A percentile compares a stretch with the other conserved stretches of the same genome.
These are phyloP conservation scores for Candida ipomoeae DNA, from an alignment of 805 yeast genomes.

Conservation along the genomic window DNA sequence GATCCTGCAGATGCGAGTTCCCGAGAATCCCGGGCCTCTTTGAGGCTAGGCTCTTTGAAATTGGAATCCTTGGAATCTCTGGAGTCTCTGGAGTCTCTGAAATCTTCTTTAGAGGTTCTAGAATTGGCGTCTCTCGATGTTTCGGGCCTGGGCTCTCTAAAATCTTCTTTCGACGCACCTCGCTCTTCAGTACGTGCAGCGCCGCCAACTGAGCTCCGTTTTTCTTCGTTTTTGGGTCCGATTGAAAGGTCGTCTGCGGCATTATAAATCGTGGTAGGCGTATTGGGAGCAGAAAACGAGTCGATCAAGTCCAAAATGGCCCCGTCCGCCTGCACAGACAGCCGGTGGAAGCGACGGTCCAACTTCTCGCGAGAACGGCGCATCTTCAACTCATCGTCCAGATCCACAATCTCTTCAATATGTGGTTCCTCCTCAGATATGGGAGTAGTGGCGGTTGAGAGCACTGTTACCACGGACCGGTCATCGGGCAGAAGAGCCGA, in stretches of 20 bases:
- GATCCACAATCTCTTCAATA: constrained; percentile 40
- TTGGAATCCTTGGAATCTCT: too few species aligned
- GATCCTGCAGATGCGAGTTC: too few species aligned
- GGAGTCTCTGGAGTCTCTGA: too few species aligned
- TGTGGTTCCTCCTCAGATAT: constrained; percentile 10
- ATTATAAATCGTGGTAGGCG: constrained; percentile 16
- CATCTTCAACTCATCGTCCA: constrained; percentile 32
- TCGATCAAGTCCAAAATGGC: constrained; percentile 20
- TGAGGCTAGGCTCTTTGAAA: too few species aligned
- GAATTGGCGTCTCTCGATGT: too few species aligned
- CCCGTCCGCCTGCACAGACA: constrained; percentile 14
- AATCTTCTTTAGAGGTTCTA: too few species aligned
- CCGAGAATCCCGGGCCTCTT: too few species aligned
- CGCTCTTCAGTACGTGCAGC: too few species aligned
- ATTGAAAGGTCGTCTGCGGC: constrained; percentile 1
- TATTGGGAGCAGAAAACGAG: constrained; percentile 17
- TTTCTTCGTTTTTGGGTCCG: not conserved
- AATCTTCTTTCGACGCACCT: not conserved
- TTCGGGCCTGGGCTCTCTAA: not conserved
- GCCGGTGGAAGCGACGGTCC: constrained; percentile 13
- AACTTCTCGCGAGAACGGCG: constrained; percentile 14
- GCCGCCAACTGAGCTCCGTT: too few species aligned
- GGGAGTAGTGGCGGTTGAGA: not conserved
- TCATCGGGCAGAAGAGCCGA: not conserved
- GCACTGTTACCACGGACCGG: not conserved